phyloP scores from a whole-genome alignment of 2,329 filamentous ascomycete species.

The Penicillium crustosum region DNA sequence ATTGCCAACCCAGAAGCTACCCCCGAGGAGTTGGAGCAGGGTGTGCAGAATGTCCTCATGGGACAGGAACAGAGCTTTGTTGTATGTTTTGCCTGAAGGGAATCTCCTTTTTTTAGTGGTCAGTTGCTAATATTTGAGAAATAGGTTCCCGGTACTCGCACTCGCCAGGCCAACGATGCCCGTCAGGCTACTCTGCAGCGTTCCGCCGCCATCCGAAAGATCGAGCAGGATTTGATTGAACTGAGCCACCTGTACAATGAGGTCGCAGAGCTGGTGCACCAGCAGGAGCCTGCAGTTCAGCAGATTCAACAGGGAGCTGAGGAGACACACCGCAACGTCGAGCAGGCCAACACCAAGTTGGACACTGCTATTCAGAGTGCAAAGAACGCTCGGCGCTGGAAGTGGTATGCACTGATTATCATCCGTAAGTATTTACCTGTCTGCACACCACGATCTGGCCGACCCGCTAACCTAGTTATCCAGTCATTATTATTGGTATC shows the following conservation, averaged over 20 bases:
- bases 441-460: constrained; percentile 6
- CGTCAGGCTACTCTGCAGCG: constrained; percentile 76
- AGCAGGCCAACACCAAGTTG: constrained; percentile 82
- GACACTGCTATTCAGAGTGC: constrained; percentile 79
- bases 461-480: constrained; percentile 11
- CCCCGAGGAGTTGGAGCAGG: constrained; percentile 73
- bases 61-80: constrained; percentile 75
- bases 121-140: not conserved
- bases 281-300: constrained; percentile 78
- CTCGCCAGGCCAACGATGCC: constrained; percentile 76
- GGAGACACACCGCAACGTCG: constrained; percentile 79
- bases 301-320: constrained; percentile 85
- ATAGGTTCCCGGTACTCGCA: constrained; percentile 45
- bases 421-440: constrained; percentile 50
- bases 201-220: constrained; percentile 85
- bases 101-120: not conserved
- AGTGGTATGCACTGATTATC: constrained; percentile 92
- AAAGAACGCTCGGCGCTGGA: constrained; percentile 79
- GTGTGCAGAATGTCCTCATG: constrained; percentile 66
- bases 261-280: constrained; percentile 78
- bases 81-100: constrained; percentile 54
- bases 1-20: constrained; percentile 82
- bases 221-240: constrained; percentile 85
- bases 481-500: constrained; percentile 57
- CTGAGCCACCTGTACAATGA: constrained; percentile 85